A percentile compares a stretch with the other conserved stretches of the same genome.
These are phyloP conservation scores for Pythium scleroteichum DNA, from an alignment of 352 stramenopile species.

Conservation along the genomic window DNA sequence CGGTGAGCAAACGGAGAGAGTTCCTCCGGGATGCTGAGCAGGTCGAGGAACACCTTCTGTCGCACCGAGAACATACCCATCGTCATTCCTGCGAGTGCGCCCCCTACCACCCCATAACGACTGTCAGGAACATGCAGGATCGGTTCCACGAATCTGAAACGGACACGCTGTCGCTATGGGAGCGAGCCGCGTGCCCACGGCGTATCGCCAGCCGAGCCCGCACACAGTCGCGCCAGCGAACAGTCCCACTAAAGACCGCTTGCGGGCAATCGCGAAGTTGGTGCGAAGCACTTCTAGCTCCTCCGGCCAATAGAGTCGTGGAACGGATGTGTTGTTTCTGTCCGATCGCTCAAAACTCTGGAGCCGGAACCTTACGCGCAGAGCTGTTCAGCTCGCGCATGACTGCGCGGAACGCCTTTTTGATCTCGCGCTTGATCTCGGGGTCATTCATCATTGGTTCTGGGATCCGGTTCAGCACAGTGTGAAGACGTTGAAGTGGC, in stretches of 20 bases:
- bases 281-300: conserved; percentile 22
- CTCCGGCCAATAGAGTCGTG: conserved; percentile 9
- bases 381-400: conserved; percentile 23
- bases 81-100: conserved; percentile 33
- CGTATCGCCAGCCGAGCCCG: conserved; percentile 21
- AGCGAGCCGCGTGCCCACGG: conserved; percentile 7
- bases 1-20: conserved; percentile 35
- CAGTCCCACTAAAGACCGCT: conserved; percentile 13
- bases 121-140: neutral
- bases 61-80: conserved; percentile 41
- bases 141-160: neutral
- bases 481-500: conserved; percentile 25
- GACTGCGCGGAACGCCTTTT: conserved; percentile 20
- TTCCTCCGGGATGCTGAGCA: conserved; percentile 43
- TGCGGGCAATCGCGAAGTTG: conserved; percentile 19
- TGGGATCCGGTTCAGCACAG: neutral
- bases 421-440: conserved; percentile 21
- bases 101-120: conserved; percentile 18
- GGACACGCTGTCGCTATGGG: conserved; percentile 16
- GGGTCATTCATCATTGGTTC: conserved; percentile 1
- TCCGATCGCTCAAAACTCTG: too few relatives aligned
- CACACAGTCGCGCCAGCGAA: conserved; percentile 8
- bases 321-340: too few relatives aligned
- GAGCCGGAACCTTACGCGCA: conserved; percentile 5
- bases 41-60: conserved; percentile 36